These are phyloP conservation scores for Gardenia jasminoides DNA, from an alignment of 257 asterid genomes.

Conservation along the genomic window DNA sequence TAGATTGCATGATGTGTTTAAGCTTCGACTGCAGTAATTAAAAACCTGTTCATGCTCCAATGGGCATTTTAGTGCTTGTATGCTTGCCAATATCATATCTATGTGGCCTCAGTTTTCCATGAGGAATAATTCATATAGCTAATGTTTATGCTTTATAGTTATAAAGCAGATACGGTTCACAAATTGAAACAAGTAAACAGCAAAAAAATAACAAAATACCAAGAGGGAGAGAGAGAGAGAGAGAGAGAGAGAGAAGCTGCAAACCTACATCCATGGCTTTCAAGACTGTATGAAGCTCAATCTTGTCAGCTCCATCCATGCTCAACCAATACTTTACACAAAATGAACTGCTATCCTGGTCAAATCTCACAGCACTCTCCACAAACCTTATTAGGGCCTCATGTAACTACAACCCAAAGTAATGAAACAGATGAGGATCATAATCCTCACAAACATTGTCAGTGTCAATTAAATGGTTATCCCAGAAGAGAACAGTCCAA, in stretches of 20 bases:
- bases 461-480: slow-evolving; percentile 8
- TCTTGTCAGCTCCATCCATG: slow-evolving; percentile 44
- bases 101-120: slow-evolving; percentile 5
- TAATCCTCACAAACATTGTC: slow-evolving; percentile 36
- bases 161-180: not conserved
- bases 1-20: not conserved
- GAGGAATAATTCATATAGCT: not conserved
- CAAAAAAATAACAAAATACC: not conserved
- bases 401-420: slow-evolving; percentile 81
- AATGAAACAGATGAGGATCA: slow-evolving; percentile 54
- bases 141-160: not conserved
- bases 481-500: not conserved
- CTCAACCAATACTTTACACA: slow-evolving; percentile 48
- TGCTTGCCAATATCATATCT: not conserved
- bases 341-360: slow-evolving; percentile 48
- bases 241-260: not conserved
- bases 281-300: slow-evolving; percentile 67
- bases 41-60: not conserved
- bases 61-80: not conserved
- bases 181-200: not conserved
- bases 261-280: slow-evolving; percentile 87
- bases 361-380: slow-evolving; percentile 73
- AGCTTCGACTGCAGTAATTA: not conserved
- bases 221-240: too few relatives aligned
- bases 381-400: slow-evolving; percentile 61